Evolutionary conservation across 345 rosid genomes (phyloP).

Genomic region (rapeseed (Brassica napus)): DNA sequence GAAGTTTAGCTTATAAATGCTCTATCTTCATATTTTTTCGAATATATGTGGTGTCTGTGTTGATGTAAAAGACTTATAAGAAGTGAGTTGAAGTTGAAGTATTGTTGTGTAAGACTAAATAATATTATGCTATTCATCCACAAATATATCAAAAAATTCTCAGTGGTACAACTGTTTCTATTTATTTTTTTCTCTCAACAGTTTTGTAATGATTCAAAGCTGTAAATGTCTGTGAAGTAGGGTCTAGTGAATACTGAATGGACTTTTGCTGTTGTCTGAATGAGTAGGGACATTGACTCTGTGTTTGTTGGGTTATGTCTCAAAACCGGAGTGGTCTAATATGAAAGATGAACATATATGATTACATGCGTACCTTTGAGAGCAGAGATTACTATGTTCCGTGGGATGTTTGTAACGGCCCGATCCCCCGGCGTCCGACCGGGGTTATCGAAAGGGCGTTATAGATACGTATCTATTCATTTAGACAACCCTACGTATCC

Average conservation of each 20-base stretch:
- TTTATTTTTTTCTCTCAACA: background rate
- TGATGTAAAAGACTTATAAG: background rate
- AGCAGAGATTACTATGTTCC: slow-evolving; percentile 42
- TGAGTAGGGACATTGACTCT: slow-evolving; percentile 49
- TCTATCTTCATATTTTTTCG: background rate
- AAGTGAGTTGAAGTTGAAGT: background rate
- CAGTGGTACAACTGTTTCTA: background rate
- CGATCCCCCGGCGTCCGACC: no score
- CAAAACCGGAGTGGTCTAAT: slow-evolving; percentile 54
- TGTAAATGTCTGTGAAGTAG: background rate
- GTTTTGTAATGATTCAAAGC: background rate
- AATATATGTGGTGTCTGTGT: background rate
- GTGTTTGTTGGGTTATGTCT: slow-evolving; percentile 60
- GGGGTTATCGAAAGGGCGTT: no score
- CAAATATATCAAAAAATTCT: background rate
- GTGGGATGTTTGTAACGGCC: no score
- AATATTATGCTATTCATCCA: no score
- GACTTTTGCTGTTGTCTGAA: background rate
- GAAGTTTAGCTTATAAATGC: slow-evolving; percentile 2
- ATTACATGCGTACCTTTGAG: slow-evolving; percentile 52
- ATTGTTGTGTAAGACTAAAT: background rate
- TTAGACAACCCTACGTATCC: no score
- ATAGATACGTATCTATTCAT: no score
- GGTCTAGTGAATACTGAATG: background rate
- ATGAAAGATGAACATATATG: slow-evolving; percentile 45